Conservation (phyloP, 2,329 filamentous ascomycete species). For the Colletotrichum tofieldiae region DNA sequence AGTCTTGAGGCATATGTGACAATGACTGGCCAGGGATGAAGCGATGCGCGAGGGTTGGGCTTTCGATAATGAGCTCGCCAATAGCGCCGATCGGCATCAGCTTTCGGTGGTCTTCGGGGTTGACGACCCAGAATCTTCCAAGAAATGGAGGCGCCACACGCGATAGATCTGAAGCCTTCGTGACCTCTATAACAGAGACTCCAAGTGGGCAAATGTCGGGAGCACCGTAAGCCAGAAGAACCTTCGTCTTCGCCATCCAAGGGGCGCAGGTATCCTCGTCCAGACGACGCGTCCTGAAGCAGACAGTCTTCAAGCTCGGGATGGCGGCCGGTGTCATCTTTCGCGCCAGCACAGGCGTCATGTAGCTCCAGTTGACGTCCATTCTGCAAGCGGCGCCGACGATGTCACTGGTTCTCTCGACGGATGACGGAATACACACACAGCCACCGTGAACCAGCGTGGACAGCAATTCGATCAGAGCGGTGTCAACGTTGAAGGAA, state of each 20-base stretch:
- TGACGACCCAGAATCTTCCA: slow-evolving; percentile 69
- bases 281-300: slow-evolving; percentile 65
- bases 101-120: slow-evolving; percentile 64
- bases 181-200: slow-evolving; percentile 64
- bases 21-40: slow-evolving; percentile 52
- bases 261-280: slow-evolving; percentile 64
- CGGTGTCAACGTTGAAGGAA: slow-evolving; percentile 68
- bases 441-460: slow-evolving; percentile 71
- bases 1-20: slow-evolving; percentile 47
- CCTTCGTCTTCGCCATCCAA: slow-evolving; percentile 62
- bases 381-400: slow-evolving; percentile 65
- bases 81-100: slow-evolving; percentile 69
- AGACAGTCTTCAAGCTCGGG: slow-evolving; percentile 58
- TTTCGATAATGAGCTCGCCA: slow-evolving; percentile 74
- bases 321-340: slow-evolving; percentile 56
- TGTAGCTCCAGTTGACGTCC: slow-evolving; percentile 67
- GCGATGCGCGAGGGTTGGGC: slow-evolving; percentile 63
- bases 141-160: slow-evolving; percentile 65
- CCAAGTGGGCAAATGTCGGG: slow-evolving; percentile 67
- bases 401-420: slow-evolving; percentile 66
- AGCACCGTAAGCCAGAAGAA: slow-evolving; percentile 67
- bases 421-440: slow-evolving; percentile 70
- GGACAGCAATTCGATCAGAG: slow-evolving; percentile 66
- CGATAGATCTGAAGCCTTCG: slow-evolving; percentile 53
- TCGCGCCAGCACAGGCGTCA: slow-evolving; percentile 73